Conservation (phyloP, 176 grass and related monocot species). For the Eleusine coracana region DNA sequence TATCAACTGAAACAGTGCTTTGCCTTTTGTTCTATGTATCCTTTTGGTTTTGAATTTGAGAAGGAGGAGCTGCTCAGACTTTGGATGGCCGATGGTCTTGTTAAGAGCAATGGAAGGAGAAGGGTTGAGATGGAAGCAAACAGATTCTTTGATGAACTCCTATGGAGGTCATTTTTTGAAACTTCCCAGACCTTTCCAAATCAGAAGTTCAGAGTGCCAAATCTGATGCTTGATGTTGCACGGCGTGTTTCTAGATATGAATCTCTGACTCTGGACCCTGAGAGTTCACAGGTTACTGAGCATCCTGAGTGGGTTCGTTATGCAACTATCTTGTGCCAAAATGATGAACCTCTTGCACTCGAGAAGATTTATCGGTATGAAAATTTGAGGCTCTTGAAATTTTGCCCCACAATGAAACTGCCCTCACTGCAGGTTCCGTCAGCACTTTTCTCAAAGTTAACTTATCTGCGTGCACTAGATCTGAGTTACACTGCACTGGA, state of each 20-base stretch:
- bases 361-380: slow-evolving; percentile 38
- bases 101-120: slow-evolving; percentile 26
- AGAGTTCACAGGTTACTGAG: not conserved
- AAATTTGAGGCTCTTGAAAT: slow-evolving; percentile 56
- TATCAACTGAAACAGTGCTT: slow-evolving; percentile 64
- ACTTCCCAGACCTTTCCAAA: not conserved
- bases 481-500: slow-evolving; percentile 46
- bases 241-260: slow-evolving; percentile 42
- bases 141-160: slow-evolving; percentile 52
- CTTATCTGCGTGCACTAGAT: slow-evolving; percentile 44
- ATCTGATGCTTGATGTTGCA: slow-evolving; percentile 53
- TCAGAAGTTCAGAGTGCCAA: slow-evolving; percentile 47
- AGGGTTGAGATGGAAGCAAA: slow-evolving; percentile 41
- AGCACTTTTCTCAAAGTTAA: slow-evolving; percentile 43
- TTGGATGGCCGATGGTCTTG: slow-evolving; percentile 68
- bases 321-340: slow-evolving; percentile 31
- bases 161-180: slow-evolving; percentile 54
- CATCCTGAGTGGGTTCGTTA: slow-evolving; percentile 28
- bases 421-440: slow-evolving; percentile 31
- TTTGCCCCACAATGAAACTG: slow-evolving; percentile 25
- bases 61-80: slow-evolving; percentile 58
- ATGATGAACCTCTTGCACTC: slow-evolving; percentile 21
- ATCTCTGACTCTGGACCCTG: slow-evolving; percentile 19
- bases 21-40: slow-evolving; percentile 60
- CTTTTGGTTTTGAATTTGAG: slow-evolving; percentile 51